phyloP scores from a whole-genome alignment of 257 asterid genomes.

The Ajuga chamaepitys region DNA sequence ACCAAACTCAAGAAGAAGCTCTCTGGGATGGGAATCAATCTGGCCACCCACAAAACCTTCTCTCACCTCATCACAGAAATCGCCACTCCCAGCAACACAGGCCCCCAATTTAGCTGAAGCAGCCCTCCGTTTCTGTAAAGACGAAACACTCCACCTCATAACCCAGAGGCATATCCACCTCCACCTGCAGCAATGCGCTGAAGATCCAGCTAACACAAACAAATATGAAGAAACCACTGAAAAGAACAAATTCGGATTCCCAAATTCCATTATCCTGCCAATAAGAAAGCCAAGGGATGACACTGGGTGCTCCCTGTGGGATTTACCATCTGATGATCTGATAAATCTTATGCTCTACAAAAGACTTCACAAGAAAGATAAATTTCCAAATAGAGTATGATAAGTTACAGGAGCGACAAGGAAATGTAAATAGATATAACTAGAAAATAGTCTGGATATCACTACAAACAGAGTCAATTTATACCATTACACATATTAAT shows the following conservation, averaged over 20 bases:
- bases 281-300: neutral
- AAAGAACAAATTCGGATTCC: constrained; percentile 40
- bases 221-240: constrained; percentile 37
- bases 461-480: constrained; percentile 1
- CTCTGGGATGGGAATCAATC: constrained; percentile 66
- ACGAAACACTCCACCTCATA: constrained; percentile 79
- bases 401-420: neutral
- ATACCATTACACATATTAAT: neutral
- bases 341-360: constrained; percentile 19
- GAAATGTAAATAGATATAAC: neutral
- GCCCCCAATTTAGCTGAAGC: constrained; percentile 83
- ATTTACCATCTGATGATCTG: constrained; percentile 53
- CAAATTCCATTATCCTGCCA: constrained; percentile 22
- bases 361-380: neutral
- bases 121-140: constrained; percentile 78
- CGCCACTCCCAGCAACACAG: constrained; percentile 69
- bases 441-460: neutral
- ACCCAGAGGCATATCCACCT: constrained; percentile 59
- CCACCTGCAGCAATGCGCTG: constrained; percentile 39
- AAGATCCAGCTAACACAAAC: constrained; percentile 25
- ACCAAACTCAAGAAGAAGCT: constrained; percentile 77
- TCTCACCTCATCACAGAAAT: constrained; percentile 77
- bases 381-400: neutral
- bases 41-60: constrained; percentile 74
- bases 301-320: constrained; percentile 55